Base-by-base conservation (phyloP, 805 yeast genomes). In the Groenewaldozyma salmanticensis region DNA sequence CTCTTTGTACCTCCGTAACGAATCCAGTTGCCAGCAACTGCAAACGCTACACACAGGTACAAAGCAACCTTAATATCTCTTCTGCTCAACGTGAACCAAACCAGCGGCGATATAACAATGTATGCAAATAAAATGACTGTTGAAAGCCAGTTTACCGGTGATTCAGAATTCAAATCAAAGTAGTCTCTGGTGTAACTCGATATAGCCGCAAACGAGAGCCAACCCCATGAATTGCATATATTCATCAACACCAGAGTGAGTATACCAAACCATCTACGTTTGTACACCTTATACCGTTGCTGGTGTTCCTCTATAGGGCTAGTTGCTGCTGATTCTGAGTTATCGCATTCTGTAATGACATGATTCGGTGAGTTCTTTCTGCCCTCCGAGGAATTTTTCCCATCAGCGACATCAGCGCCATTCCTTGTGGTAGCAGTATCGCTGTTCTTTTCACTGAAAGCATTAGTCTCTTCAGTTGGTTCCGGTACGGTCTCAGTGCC, bases 61-160 rank as follows among this genome's bases (percentile, higher is more conserved):
- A 58, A 46, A 2, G 59, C 51, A 5, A 35, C 37, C 16, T 55
- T 44, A 34, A 53, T 51, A 24, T 53, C 50, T 19, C 40, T 45
- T 13, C 42, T 40, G 35, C 43, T 42, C 15, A 57, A 52, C n/a
- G 50, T 35, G 39, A 43, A 50, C 42, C 55, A 52, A 17, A 53
- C 57, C 13, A 52, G 29, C 2, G 60, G 58, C 5, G 61, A 44
- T 11, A 49, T 44, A 5, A 50, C 48, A 15, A 52, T 38, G 37
- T 53, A 58, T 6, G 61, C 42, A 40, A 58, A 58, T 21, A 58
- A 39, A 38, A 58, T 52, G 15, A 54, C 62, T 2, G 55, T 58
- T 4, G 62, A 51, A 20, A 58, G 50, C 62, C 62, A 58, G 52
- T 58, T 58, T 31, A 58, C 49, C 5, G 61, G 59, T 15, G 53